Conservation (phyloP, 768 basidiomycete genomes). For the Leccinum broughii region DNA sequence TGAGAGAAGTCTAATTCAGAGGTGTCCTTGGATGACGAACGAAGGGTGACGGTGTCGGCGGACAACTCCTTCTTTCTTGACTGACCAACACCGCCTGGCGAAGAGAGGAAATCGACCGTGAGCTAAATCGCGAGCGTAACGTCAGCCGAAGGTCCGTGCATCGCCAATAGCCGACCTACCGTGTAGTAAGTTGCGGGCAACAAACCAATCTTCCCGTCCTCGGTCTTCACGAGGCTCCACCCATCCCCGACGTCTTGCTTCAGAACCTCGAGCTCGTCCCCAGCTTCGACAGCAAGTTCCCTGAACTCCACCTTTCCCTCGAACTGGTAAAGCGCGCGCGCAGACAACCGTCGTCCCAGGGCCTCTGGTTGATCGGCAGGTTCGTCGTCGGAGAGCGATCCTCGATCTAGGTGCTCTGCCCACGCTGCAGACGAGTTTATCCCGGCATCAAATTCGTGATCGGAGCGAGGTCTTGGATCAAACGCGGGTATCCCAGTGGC, state of each 20-base stretch:
- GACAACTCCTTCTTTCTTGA: conserved; percentile 37
- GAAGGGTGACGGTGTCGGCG: conserved; percentile 51
- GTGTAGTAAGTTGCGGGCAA: conserved; percentile 74
- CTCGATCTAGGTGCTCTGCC: conserved; percentile 59
- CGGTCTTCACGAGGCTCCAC: conserved; percentile 72
- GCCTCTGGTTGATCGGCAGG: conserved; percentile 37
- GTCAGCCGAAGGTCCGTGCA: background rate
- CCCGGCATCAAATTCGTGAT: conserved; percentile 66
- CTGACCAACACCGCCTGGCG: conserved; percentile 39
- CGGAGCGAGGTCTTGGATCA: conserved; percentile 31
- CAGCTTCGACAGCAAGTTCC: conserved; percentile 67
- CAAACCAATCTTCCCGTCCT: conserved; percentile 62
- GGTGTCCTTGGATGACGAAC: conserved; percentile 32
- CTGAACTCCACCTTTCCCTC: conserved; percentile 74
- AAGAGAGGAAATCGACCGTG: conserved; percentile 59
- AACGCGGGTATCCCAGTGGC: conserved; percentile 10
- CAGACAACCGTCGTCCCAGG: conserved; percentile 43
- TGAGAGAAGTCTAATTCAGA: conserved; percentile 35
- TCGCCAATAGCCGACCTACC: conserved; percentile 39
- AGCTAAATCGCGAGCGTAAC: conserved; percentile 43
- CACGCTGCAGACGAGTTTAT: conserved; percentile 78
- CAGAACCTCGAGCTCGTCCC: conserved; percentile 69
- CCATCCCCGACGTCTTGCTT: conserved; percentile 74
- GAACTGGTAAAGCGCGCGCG: conserved; percentile 72
- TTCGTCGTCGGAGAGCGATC: conserved; percentile 54